Base-by-base conservation (phyloP, 2,329 filamentous ascomycete species). In the Pseudogymnoascus pannorum region DNA sequence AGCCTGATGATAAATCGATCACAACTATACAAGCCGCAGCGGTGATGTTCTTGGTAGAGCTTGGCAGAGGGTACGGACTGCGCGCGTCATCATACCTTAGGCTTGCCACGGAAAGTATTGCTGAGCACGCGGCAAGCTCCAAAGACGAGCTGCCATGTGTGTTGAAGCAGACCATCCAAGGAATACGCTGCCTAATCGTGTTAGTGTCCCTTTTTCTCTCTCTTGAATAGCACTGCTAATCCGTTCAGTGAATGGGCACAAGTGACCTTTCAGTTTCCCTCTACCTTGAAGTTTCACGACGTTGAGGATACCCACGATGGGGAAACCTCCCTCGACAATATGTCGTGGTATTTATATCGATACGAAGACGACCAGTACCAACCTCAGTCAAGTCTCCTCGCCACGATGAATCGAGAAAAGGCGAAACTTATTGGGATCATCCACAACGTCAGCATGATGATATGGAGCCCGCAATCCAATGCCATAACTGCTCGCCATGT, bases 151-250 rank as follows among this genome's bases (percentile, higher is more conserved):
- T 68, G 29, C 42, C 60, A 8, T 67, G 68, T 42, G 69, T 72
- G 7, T 67, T 66, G 61, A 70, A 68, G 61, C 64, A 68, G 31
- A 72, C 71, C 2, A 59, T 69, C n/a, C 66, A 67, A 38, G 73
- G 73, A 1, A 61, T 75, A 8, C 67, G 66, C 22, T 69, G 68
- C 51, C 65, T 75, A 60, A 70, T 69, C 48, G 66, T 72, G 73
- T 75, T 61, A 68, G 71, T 69, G 14, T 11, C 9, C 1, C 16
- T 4, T 12, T n/a, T 33, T 26, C 14, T 31, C 14, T 31, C 33
- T 12, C 20, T 2, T 26, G 14, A 33, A 26, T 20, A 29, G 29
- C 24, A 35, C 20, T 36, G 63, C 68, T 72, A 66, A 72, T 60
- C 33, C 24, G 44, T 14, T 35, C 42, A 73, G 72, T 62, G 71